These are phyloP conservation scores for Vigna radiata DNA, from an alignment of 306 rosid genomes.

Conservation along the genomic window DNA sequence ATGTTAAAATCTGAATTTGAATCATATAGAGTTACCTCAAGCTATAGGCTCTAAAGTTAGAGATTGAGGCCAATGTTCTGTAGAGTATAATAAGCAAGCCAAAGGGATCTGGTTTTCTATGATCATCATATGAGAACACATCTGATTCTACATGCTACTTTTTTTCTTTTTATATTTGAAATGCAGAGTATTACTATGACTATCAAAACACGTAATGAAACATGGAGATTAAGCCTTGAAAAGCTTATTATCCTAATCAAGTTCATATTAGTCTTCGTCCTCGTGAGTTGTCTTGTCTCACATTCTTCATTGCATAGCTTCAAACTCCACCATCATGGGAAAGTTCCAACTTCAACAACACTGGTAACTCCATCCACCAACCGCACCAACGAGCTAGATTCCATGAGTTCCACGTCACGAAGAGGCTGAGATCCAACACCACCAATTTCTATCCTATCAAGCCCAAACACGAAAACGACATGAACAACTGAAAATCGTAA, in stretches of 20 bases:
- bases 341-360: too few species aligned
- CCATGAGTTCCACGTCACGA: too few species aligned
- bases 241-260: slow-evolving; percentile 22
- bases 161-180: not conserved
- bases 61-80: not conserved
- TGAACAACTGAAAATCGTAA: too few species aligned
- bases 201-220: too few species aligned
- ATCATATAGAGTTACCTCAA: slow-evolving; percentile 18
- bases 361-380: too few species aligned
- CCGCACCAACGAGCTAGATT: too few species aligned
- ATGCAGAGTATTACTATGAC: not conserved
- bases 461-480: too few species aligned
- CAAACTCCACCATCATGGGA: slow-evolving; percentile 24
- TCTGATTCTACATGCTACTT: not conserved
- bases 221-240: too few species aligned
- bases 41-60: not conserved
- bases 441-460: too few species aligned
- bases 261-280: slow-evolving; percentile 43
- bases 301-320: slow-evolving; percentile 52
- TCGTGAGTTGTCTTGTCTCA: slow-evolving; percentile 42
- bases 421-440: too few species aligned
- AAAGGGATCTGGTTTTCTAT: not conserved
- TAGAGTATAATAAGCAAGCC: slow-evolving; percentile 3
- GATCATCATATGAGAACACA: not conserved
- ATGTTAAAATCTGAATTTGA: slow-evolving; percentile 46